Base-by-base conservation (phyloP, 805 yeast genomes). In the Candida krabiensis region DNA sequence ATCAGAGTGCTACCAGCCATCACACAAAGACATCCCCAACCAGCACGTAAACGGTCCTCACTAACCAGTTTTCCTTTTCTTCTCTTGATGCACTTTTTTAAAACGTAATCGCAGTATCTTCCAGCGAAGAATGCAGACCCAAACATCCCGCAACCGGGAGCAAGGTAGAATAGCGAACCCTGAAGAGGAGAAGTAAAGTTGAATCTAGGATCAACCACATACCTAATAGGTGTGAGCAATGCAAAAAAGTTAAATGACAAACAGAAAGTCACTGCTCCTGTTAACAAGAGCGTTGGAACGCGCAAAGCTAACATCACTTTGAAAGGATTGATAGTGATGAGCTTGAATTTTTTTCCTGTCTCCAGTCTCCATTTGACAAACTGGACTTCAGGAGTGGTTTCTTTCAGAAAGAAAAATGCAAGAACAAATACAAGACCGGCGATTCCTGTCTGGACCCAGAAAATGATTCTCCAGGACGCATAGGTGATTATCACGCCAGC, bases 131-230 rank as follows among this genome's bases (percentile, higher is more conserved):
- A 63, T 5, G 79, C 64, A 1, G 80, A 80, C 1, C 53, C 30
- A 2, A 75, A 37, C 52, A 73, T 74, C 0, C 83, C 83, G 12
- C 55, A 9, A 2, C 80, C 81, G 1, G 80, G 79, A 4, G 80
- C 71, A 4, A 77, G 54, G 46, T 76, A 77, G 49, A 77, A 75
- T 17, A 77, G 52, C 0, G 77, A 70, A 29, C 77, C 73, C 41
- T 66, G 69, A 2, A 77, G 53, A 0, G 83, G 80, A 22, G 64
- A 49, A 1, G 63, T 63, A 23, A 77, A 55, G 22, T 67, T 47
- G 54, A 75, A 77, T 36, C 81, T 51, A 4, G 81, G 81, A 46
- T 75, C 77, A 28, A 77, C 67, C 9, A 77, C 77, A 32, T 67
- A 64, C 40, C 79, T 50, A 30, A 77, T 75, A 1, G 81, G 81